Conservation (phyloP, 192 early-diverging fungal genomes). For the Phlyctochytrium bullatum region DNA sequence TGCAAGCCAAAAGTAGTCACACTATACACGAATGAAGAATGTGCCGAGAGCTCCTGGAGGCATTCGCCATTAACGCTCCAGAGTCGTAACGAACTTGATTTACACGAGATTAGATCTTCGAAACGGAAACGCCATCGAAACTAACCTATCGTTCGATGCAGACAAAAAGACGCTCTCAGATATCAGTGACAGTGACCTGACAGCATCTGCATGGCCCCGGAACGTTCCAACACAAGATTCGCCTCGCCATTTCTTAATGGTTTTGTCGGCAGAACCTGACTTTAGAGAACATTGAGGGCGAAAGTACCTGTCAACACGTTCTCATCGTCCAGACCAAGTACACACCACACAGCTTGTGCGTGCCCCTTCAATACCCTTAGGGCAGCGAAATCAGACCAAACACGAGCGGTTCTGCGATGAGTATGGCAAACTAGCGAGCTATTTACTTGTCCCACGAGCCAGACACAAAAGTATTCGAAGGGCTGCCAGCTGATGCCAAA, state of each 20-base stretch:
- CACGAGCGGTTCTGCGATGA: constrained; percentile 69
- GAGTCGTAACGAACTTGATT: constrained; percentile 71
- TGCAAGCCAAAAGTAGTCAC: constrained; percentile 61
- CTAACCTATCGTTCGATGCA: constrained; percentile 82
- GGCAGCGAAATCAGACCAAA: constrained; percentile 82
- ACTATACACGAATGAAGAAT: constrained; percentile 92
- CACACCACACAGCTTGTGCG: constrained; percentile 85
- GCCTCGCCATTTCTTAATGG: constrained; percentile 81
- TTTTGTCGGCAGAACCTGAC: constrained; percentile 85
- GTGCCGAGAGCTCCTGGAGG: constrained; percentile 73
- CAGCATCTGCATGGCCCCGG: constrained; percentile 86
- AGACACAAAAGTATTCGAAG: constrained; percentile 75
- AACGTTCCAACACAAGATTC: constrained; percentile 63
- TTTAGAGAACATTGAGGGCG: neutral
- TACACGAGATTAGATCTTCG: constrained; percentile 9
- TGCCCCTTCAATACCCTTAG: constrained; percentile 76
- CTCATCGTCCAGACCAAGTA: constrained; percentile 70
- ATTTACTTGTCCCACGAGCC: constrained; percentile 97
- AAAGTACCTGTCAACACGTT: constrained; percentile 71
- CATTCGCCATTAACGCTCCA: constrained; percentile 76
- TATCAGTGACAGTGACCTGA: constrained; percentile 70
- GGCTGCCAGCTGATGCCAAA: constrained; percentile 48
- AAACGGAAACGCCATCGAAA: constrained; percentile 9
- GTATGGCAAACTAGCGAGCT: neutral
- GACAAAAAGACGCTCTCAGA: constrained; percentile 74